A percentile compares a stretch with the other conserved stretches of the same genome.
These are phyloP conservation scores for Saccharomycopsis sp. DNA, from an alignment of 805 yeast genomes.

Conservation along the genomic window DNA sequence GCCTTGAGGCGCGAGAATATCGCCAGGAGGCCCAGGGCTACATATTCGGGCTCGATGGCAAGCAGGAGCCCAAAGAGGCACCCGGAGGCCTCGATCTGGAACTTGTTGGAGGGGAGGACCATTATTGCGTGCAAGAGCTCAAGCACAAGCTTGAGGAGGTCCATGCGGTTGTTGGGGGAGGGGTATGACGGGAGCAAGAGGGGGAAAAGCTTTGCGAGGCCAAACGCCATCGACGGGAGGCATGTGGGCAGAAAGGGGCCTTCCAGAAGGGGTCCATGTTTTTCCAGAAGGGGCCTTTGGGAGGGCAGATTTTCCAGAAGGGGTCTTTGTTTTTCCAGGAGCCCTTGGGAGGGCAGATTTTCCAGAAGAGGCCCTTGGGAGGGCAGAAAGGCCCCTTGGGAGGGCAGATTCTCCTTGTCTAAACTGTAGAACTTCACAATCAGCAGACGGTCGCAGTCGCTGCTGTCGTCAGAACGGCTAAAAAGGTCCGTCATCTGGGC, in stretches of 20 bases:
- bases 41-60: constrained; percentile 42
- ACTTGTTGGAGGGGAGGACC: constrained; percentile 40
- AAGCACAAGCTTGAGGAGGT: constrained; percentile 36
- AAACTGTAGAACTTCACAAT: constrained; percentile 4
- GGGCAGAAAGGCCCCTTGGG: too few species aligned
- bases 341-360: too few species aligned
- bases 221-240: constrained; percentile 34
- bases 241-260: background rate
- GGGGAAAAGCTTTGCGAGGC: constrained; percentile 36
- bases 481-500: background rate
- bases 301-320: too few species aligned
- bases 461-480: background rate
- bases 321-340: too few species aligned
- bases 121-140: constrained; percentile 51
- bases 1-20: constrained; percentile 38
- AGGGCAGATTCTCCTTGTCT: background rate
- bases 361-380: too few species aligned
- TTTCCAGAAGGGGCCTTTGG: too few species aligned
- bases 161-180: constrained; percentile 29
- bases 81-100: constrained; percentile 67
- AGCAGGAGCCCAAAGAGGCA: constrained; percentile 55
- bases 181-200: constrained; percentile 30
- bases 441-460: background rate
- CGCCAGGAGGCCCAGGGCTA: constrained; percentile 68
- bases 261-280: too few species aligned